phyloP scores from a whole-genome alignment of 176 grass and related monocot genomes.

The Zea mays region DNA sequence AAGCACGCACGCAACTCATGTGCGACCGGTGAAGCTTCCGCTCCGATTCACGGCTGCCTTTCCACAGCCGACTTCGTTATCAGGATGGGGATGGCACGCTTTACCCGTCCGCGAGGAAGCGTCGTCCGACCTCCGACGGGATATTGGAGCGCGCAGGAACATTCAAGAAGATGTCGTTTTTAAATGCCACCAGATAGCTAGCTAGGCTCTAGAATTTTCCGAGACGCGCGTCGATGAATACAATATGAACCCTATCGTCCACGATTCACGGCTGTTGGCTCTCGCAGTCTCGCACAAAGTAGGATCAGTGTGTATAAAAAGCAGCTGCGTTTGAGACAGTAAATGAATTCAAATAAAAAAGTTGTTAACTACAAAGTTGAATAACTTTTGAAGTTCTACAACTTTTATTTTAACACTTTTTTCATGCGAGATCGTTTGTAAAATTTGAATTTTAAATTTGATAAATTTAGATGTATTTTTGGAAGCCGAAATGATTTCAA shows the following conservation, averaged over 20 bases:
- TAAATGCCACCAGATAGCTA: constrained; percentile 11
- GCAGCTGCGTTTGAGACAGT: neutral
- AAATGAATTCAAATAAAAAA: too few species aligned
- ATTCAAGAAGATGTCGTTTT: constrained; percentile 34
- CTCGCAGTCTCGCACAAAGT: neutral
- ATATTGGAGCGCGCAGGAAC: constrained; percentile 12
- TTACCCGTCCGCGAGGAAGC: constrained; percentile 38
- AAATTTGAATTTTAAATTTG: too few species aligned
- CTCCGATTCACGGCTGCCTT: neutral
- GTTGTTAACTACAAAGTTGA: too few species aligned
- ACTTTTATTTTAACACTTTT: too few species aligned
- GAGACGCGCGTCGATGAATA: neutral
- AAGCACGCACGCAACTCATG: neutral
- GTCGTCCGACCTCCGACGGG: constrained; percentile 5
- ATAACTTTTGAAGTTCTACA: too few species aligned
- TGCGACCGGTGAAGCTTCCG: constrained; percentile 33
- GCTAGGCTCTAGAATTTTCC: constrained; percentile 8
- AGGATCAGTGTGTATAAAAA: neutral
- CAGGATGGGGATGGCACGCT: neutral
- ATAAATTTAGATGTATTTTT: too few species aligned
- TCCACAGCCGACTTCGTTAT: constrained; percentile 15
- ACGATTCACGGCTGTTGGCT: constrained; percentile 1
- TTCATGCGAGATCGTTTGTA: too few species aligned
- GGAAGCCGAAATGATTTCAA: too few species aligned
- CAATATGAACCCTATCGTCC: neutral